phyloP scores from a whole-genome alignment of 805 yeast genomes.

The Wickerhamiella parazyma region DNA sequence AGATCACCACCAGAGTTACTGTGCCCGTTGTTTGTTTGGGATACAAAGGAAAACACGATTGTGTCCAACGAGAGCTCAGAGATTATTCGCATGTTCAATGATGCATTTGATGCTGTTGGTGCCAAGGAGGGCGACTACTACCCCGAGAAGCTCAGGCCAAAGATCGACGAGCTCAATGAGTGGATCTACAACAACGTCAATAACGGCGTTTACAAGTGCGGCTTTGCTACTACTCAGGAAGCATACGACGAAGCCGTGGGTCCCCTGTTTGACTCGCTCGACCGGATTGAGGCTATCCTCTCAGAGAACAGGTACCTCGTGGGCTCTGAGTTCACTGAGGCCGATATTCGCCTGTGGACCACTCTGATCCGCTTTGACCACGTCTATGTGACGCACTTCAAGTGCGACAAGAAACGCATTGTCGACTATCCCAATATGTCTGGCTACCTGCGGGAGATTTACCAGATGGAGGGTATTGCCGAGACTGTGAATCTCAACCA shows the following conservation, averaged over 20 bases:
- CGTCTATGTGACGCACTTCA: slow-evolving; percentile 90
- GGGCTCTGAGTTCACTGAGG: slow-evolving; percentile 68
- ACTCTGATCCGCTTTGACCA: slow-evolving; percentile 87
- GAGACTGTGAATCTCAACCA: slow-evolving; percentile 79
- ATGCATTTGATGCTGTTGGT: slow-evolving; percentile 45
- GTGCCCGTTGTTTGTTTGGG: slow-evolving; percentile 96
- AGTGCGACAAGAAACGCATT: slow-evolving; percentile 74
- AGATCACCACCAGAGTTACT: slow-evolving; percentile 71
- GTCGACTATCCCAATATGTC: slow-evolving; percentile 63
- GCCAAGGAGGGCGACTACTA: slow-evolving; percentile 44
- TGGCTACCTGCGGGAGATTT: slow-evolving; percentile 68
- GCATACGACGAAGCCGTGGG: slow-evolving; percentile 59
- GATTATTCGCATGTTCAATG: slow-evolving; percentile 69
- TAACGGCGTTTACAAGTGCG: slow-evolving; percentile 87
- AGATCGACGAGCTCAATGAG: slow-evolving; percentile 64
- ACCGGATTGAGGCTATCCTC: slow-evolving; percentile 28
- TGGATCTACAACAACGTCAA: slow-evolving; percentile 80
- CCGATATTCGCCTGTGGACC: slow-evolving; percentile 75
- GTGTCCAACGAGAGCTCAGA: slow-evolving; percentile 89
- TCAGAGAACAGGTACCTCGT: slow-evolving; percentile 35
- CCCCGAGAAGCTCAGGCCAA: slow-evolving; percentile 38
- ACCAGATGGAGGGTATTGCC: slow-evolving; percentile 53
- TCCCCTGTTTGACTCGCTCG: slow-evolving; percentile 49
- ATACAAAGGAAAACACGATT: slow-evolving; percentile 63
- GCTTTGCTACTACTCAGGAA: slow-evolving; percentile 75